Percentiles rank a stretch among this genome's conserved stretches.
Conservation (phyloP, 768 basidiomycete species). For the Steccherinum ochraceum region DNA sequence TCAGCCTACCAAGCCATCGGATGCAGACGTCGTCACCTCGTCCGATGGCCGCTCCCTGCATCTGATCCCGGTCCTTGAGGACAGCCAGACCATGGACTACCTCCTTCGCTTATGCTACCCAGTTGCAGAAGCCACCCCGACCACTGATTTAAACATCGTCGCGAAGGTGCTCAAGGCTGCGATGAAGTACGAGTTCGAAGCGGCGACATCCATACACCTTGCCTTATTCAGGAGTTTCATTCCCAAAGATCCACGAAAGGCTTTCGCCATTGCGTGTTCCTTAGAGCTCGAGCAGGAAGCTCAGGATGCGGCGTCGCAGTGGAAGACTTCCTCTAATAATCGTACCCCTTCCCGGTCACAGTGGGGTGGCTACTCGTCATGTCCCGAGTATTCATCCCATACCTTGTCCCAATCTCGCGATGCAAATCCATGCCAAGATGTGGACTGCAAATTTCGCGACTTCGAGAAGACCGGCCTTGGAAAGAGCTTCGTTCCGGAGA, state of each 20-base stretch:
- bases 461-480: not conserved
- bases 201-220: not conserved
- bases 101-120: conserved; percentile 18
- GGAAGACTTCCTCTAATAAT: too few species aligned
- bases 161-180: not conserved
- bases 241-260: not conserved
- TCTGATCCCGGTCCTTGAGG: conserved; percentile 1
- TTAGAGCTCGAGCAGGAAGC: not conserved
- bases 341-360: too few species aligned
- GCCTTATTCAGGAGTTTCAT: not conserved
- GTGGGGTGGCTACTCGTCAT: too few species aligned
- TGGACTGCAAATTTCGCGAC: not conserved
- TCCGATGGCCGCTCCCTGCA: not conserved
- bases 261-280: not conserved
- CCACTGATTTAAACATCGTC: not conserved
- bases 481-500: not conserved
- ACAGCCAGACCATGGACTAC: conserved; percentile 7
- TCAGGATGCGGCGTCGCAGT: not conserved
- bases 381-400: too few species aligned
- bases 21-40: not conserved
- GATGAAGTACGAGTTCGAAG: not conserved
- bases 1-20: conserved; percentile 10
- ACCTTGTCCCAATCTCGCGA: too few species aligned
- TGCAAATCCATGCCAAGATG: not conserved
- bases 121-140: not conserved